Evolutionary conservation across 2,329 filamentous ascomycete genomes (phyloP).

Genomic region (Zarea fungicola): DNA sequence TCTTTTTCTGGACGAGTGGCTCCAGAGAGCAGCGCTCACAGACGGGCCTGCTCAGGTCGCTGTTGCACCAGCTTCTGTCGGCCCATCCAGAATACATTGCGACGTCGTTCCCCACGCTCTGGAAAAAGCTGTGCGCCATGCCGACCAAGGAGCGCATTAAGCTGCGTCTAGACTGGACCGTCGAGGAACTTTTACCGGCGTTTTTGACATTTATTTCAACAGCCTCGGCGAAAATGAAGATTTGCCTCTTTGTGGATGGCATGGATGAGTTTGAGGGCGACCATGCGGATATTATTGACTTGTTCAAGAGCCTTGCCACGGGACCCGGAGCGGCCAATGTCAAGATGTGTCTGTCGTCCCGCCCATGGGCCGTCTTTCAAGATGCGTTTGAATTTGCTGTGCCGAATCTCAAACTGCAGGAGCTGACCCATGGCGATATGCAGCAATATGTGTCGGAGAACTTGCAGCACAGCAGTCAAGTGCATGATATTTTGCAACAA

Average conservation of each 20-base stretch:
- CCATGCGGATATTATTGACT: constrained; percentile 22
- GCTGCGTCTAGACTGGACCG: constrained; percentile 26
- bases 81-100: constrained; percentile 21
- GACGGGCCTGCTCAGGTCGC: constrained; percentile 30
- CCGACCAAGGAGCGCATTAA: constrained; percentile 27
- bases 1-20: constrained; percentile 42
- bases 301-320: constrained; percentile 22
- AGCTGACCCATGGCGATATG: constrained; percentile 25
- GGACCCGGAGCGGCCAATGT: constrained; percentile 15
- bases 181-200: constrained; percentile 22
- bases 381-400: constrained; percentile 22
- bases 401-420: constrained; percentile 23
- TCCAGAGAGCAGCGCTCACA: constrained; percentile 33
- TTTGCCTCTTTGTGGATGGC: constrained; percentile 29
- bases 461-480: constrained; percentile 14
- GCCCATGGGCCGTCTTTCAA: constrained; percentile 25
- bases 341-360: constrained; percentile 30
- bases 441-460: constrained; percentile 20
- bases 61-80: constrained; percentile 31
- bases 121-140: constrained; percentile 23
- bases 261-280: constrained; percentile 31
- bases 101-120: constrained; percentile 23
- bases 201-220: constrained; percentile 21
- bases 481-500: constrained; percentile 15
- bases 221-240: constrained; percentile 17